Conservation (phyloP, 768 basidiomycete species). For the Phaeolepiota aurea region DNA sequence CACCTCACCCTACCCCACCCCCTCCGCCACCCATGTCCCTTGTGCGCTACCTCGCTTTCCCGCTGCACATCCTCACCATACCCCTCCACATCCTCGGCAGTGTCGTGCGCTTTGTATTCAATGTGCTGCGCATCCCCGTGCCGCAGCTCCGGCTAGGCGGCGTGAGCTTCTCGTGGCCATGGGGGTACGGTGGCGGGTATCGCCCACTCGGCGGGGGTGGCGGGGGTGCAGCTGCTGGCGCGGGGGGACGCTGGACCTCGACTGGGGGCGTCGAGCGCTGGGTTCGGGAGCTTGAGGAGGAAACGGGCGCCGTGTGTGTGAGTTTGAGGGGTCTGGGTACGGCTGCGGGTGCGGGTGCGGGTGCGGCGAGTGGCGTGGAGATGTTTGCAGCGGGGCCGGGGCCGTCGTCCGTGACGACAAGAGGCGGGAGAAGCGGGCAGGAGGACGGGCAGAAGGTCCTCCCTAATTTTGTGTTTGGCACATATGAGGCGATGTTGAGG, state of each 20-base stretch:
- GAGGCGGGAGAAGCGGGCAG: constrained; percentile 12
- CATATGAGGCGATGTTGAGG: constrained; percentile 75
- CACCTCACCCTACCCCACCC: constrained; percentile 8
- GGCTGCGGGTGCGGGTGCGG: constrained; percentile 19
- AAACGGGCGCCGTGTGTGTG: constrained; percentile 67
- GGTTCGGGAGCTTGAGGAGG: constrained; percentile 77
- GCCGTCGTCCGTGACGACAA: constrained; percentile 26
- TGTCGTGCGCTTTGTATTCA: constrained; percentile 58
- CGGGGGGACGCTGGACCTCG: constrained; percentile 11
- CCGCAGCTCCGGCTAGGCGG: constrained; percentile 45
- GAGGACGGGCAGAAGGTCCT: constrained; percentile 41
- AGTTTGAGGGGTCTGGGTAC: constrained; percentile 20
- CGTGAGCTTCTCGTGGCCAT: constrained; percentile 37
- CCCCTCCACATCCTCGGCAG: constrained; percentile 54
- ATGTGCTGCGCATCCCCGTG: constrained; percentile 59
- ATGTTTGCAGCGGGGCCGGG: constrained; percentile 41
- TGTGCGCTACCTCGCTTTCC: constrained; percentile 17
- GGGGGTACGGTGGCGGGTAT: background rate
- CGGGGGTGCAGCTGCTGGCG: constrained; percentile 10
- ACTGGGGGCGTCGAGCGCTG: constrained; percentile 63
- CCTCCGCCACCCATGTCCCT: constrained; percentile 13
- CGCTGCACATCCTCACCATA: constrained; percentile 43
- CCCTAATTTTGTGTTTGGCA: constrained; percentile 74
- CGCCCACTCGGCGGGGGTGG: background rate
- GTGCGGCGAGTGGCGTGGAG: constrained; percentile 23